Base-by-base conservation (phyloP, 2,329 filamentous ascomycete species). In the Neophaeococcomyces mojaviensis region DNA sequence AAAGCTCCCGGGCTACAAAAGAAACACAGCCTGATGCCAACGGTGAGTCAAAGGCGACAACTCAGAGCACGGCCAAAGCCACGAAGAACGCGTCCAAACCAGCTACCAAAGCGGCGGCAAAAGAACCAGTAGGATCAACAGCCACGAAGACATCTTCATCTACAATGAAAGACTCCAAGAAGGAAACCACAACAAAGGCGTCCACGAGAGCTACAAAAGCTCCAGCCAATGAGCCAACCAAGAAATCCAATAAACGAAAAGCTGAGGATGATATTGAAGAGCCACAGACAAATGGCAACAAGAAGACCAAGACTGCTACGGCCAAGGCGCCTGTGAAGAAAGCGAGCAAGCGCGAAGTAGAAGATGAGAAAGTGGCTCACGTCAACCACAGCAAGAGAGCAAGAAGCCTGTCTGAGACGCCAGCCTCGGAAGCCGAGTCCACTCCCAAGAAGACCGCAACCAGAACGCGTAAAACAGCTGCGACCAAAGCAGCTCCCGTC, bases 221-320 rank as follows among this genome's bases (percentile, higher is more conserved):
- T 19, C 38, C 40, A 20, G 37, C 36, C 16, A 50, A 50, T 37
- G 37, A 48, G 31, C 34, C 39, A 12, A 24, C 42, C 5, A 49
- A 46, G 39, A 39, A 48, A 31, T 40, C 47, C n/a, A 49, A 31
- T 30, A 57, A 57, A 42, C 45, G 54, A 18, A 57, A 57, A 42
- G 54, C 54, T 19, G 53, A 54, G 22, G 52, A 56, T 18, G 50
- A 46, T 18, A 32, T 33, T 6, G 37, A 48, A 24, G 36, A 40
- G 18, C 45, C 45, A 15, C 18, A 39, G n/a, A 28, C 35, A 28
- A 18, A 36, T 30, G 33, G 31, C 18, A 31, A 19, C 15, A 47
- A 47, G 31, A 34, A 32, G 30, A 35, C 18, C 22, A 37, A 19
- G 13, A 46, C 34, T 13, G 33, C 43, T 16, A 6, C 32, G 4